Conservation (phyloP, 169 alveolate species). For the Plasmodium ovale region DNA sequence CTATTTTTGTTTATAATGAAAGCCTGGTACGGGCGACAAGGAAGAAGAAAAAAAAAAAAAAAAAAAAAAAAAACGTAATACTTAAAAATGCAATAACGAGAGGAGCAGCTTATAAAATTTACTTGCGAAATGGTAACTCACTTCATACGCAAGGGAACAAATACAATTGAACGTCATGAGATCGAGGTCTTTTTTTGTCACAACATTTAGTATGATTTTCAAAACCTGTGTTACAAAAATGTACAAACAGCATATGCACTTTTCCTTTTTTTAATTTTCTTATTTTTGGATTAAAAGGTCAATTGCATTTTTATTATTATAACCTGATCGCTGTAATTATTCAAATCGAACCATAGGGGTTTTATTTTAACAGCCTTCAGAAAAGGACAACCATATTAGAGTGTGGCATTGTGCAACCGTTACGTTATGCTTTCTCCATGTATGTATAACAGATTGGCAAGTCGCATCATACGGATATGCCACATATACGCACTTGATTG, state of each 20-base stretch:
- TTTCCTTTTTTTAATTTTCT: no score
- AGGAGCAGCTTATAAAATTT: not conserved
- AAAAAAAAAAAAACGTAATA: not conserved
- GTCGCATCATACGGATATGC: not conserved
- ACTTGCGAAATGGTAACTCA: not conserved
- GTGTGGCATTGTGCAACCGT: no score
- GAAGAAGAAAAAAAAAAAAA: not conserved
- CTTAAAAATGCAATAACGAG: not conserved
- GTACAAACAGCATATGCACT: not conserved
- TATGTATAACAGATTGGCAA: not conserved
- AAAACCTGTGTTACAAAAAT: constrained; percentile 23
- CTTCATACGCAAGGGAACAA: constrained; percentile 67
- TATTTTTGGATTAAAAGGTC: not conserved
- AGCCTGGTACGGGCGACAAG: not conserved
- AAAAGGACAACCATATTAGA: no score
- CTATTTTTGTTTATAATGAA: constrained; percentile 20
- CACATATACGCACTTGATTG: not conserved
- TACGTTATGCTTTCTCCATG: not conserved
- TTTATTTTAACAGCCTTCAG: constrained; percentile 61
- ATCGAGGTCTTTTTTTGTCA: constrained; percentile 66
- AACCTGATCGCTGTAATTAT: constrained; percentile 40
- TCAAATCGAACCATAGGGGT: constrained; percentile 73
- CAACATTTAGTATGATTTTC: constrained; percentile 59
- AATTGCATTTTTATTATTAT: not conserved
- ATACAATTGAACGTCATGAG: constrained; percentile 60